Evolutionary conservation across 2,329 filamentous ascomycete genomes (phyloP).

Genomic region (Colletotrichum orchidophilum): DNA sequence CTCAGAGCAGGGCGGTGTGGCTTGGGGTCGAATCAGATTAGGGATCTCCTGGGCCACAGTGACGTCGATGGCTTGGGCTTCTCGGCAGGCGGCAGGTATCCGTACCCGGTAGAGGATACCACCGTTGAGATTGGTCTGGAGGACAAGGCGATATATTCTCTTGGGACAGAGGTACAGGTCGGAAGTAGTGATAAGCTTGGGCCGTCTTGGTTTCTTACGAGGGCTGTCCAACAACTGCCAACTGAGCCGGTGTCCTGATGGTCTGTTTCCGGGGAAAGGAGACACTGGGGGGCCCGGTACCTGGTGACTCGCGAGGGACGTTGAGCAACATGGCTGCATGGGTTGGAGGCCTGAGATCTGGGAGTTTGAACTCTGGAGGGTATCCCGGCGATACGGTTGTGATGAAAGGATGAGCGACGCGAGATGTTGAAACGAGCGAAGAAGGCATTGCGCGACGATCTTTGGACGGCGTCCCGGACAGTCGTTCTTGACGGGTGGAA

Average conservation of each 20-base stretch:
- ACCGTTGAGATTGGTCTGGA: background rate
- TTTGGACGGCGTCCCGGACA: conserved; percentile 7
- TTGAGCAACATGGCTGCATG: background rate
- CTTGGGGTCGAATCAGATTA: conserved; percentile 18
- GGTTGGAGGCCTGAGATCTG: background rate
- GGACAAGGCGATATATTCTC: background rate
- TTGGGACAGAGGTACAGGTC: background rate
- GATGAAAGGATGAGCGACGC: conserved; percentile 27
- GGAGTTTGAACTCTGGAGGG: conserved; percentile 1
- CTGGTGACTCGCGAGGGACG: background rate
- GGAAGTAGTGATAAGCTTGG: background rate
- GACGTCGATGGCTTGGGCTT: conserved; percentile 29
- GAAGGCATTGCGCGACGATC: conserved; percentile 13
- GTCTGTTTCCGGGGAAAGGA: conserved; percentile 17
- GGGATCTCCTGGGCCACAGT: conserved; percentile 6
- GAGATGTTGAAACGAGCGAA: conserved; percentile 23
- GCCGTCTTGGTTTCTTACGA: conserved; percentile 14
- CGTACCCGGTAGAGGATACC: background rate
- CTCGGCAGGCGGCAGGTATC: conserved; percentile 10
- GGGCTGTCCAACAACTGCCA: background rate
- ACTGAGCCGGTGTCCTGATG: background rate
- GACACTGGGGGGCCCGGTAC: background rate
- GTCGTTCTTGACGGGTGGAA: conserved; percentile 17
- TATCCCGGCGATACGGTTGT: conserved; percentile 9
- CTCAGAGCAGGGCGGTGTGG: conserved; percentile 13